Base-by-base conservation (phyloP, 2,329 filamentous ascomycete species). In the Aspergillus luchuensis region DNA sequence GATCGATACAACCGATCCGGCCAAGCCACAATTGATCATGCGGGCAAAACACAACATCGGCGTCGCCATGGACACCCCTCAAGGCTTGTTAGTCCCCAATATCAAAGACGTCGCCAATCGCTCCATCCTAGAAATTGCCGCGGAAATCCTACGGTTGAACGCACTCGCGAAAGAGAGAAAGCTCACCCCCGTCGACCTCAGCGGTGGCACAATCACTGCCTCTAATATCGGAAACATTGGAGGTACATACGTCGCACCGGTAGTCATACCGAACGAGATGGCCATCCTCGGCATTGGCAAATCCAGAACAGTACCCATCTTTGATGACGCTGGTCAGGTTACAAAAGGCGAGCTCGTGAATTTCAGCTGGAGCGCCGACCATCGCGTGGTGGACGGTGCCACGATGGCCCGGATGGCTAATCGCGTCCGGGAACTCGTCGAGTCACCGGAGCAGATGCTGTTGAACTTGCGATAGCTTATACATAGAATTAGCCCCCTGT, bases 191-290 rank as follows among this genome's bases (percentile, higher is more conserved):
- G 82, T 84, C 17, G 93, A 99, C 76, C 83, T 99, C 64, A 85
- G 83, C 38, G 92, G 92, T 56, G 92, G 92, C 15, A 98, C 95
- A 1, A 94, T 99, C 71, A 97, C 95, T 0, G 87, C 99, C 53
- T 97, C 92, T 69, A 99, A 99, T 75, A 97, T 99, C 68, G 95
- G 95, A 49, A 96, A 88, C 69, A 92, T 99, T 49, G 95, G 95
- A 57, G 95, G 95, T 28, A 95, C 91, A 1, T 96, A 96, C 69
- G 88, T 98, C 50, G 89, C 90, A 30, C 95, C 95, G 1, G 91
- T 99, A 53, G 91, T 99, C 68, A 91, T 97, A 50, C 89, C 92
- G 64, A 90, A 87, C 45, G 93, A 98, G 78, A 91, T 98, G 8
- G 92, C 91, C 8, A 99, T 99, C 72, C 78, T 99, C 28, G 95